These are phyloP conservation scores for Cylindricascospora bacillispora DNA, from an alignment of 1,139 yeast genomes.

Conservation along the genomic window DNA sequence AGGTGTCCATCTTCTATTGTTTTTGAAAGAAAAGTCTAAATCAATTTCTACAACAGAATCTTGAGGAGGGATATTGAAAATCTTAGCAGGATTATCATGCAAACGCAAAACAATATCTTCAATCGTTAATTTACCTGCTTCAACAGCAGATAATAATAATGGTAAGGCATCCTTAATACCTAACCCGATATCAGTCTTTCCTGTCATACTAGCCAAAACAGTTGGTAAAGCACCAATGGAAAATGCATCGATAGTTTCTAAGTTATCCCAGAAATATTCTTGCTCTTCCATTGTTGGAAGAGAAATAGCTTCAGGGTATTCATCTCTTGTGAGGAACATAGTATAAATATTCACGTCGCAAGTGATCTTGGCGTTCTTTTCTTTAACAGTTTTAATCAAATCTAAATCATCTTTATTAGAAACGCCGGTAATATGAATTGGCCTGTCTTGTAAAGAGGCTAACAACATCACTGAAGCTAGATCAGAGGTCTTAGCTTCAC, in stretches of 20 bases:
- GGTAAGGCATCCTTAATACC: constrained; percentile 78
- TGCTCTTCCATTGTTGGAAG: constrained; percentile 77
- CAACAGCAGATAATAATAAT: constrained; percentile 68
- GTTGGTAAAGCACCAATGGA: constrained; percentile 76
- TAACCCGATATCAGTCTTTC: constrained; percentile 52
- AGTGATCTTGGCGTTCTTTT: constrained; percentile 68
- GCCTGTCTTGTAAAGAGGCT: constrained; percentile 77
- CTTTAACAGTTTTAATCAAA: constrained; percentile 76
- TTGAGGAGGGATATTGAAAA: constrained; percentile 78
- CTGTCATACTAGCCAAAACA: constrained; percentile 52
- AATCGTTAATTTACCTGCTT: constrained; percentile 56
- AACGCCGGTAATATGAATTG: constrained; percentile 84
- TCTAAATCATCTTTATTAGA: constrained; percentile 72
- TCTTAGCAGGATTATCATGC: constrained; percentile 70
- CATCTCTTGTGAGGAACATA: constrained; percentile 62
- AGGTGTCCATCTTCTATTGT: constrained; percentile 40
- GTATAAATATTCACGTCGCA: constrained; percentile 82
- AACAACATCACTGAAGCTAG: constrained; percentile 80
- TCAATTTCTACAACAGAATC: constrained; percentile 68
- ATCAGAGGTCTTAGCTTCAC: constrained; percentile 87
- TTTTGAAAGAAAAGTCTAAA: constrained; percentile 45
- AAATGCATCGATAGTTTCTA: constrained; percentile 70
- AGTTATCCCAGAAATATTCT: constrained; percentile 66
- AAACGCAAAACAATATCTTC: constrained; percentile 62
- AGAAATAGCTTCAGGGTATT: constrained; percentile 55